phyloP scores from a whole-genome alignment of 768 basidiomycete species.

The Tylopilus felleus region DNA sequence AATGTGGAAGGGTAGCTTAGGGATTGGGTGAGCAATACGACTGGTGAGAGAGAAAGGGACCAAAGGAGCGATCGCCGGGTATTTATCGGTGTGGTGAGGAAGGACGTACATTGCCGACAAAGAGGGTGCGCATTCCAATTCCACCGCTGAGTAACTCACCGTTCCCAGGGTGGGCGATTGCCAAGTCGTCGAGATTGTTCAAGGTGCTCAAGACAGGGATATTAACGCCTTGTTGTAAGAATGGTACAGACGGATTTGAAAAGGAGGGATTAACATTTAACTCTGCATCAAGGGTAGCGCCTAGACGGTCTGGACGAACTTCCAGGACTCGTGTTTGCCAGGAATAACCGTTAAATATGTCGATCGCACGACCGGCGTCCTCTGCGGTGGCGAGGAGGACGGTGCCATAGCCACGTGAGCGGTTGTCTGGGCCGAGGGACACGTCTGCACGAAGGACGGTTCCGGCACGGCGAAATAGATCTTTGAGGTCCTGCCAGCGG shows the following conservation, averaged over 20 bases:
- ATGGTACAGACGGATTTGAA: constrained; percentile 12
- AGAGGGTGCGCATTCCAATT: constrained; percentile 54
- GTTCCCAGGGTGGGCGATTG: constrained; percentile 9
- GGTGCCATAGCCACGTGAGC: constrained; percentile 91
- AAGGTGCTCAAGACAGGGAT: constrained; percentile 11
- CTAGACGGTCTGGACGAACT: constrained; percentile 82
- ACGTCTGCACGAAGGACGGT: constrained; percentile 81
- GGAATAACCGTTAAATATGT: constrained; percentile 95
- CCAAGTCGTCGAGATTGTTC: constrained; percentile 19
- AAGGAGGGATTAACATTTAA: constrained; percentile 13
- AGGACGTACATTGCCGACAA: constrained; percentile 81
- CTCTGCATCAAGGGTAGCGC: constrained; percentile 27
- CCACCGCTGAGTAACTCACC: constrained; percentile 29
- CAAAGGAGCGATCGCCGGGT: neutral
- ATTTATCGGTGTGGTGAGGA: constrained; percentile 4
- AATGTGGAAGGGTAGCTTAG: constrained; percentile 86
- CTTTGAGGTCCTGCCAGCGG: constrained; percentile 99
- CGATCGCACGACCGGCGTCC: constrained; percentile 91
- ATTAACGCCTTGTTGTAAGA: constrained; percentile 20
- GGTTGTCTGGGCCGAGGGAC: constrained; percentile 81
- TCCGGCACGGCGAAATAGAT: constrained; percentile 93
- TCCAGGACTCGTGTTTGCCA: constrained; percentile 94
- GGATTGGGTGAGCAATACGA: constrained; percentile 16
- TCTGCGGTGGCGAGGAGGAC: constrained; percentile 93
- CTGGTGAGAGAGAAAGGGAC: neutral